Evolutionary conservation across 345 rosid genomes (phyloP).

Genomic region (Geranium brycei): DNA sequence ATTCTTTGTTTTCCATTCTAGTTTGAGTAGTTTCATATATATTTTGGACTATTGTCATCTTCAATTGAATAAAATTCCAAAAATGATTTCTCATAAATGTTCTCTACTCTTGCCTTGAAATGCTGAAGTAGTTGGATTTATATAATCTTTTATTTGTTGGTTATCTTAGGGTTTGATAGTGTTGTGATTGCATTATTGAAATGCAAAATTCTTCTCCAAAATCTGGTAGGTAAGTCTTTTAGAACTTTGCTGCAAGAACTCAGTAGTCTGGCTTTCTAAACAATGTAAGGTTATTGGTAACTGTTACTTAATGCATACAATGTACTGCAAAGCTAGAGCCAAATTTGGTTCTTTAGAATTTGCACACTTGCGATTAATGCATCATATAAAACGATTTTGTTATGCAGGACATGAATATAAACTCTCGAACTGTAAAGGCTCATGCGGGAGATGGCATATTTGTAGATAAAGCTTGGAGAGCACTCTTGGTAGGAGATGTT

Average conservation of each 20-base stretch:
- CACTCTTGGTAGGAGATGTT: slow-evolving; percentile 47
- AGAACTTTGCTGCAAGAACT: too few relatives aligned
- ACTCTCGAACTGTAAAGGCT: slow-evolving; percentile 28
- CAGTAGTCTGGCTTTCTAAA: too few relatives aligned
- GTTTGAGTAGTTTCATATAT: neutral
- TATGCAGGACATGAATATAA: slow-evolving; percentile 40
- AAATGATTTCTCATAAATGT: too few relatives aligned
- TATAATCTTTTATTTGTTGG: neutral
- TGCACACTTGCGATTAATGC: neutral
- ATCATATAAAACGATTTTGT: neutral
- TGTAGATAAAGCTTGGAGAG: slow-evolving; percentile 36
- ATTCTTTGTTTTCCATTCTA: slow-evolving; percentile 1
- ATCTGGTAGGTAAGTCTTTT: too few relatives aligned
- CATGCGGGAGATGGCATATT: slow-evolving; percentile 37
- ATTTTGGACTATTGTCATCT: too few relatives aligned
- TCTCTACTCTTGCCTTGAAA: neutral
- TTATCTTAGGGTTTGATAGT: neutral
- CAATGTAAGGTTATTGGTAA: too few relatives aligned
- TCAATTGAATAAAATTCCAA: too few relatives aligned
- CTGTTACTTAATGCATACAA: too few relatives aligned
- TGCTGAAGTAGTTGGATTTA: neutral
- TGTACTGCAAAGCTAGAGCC: too few relatives aligned
- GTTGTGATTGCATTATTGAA: too few relatives aligned
- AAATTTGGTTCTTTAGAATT: neutral
- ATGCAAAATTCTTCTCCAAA: too few relatives aligned